Evolutionary conservation across 345 rosid genomes (phyloP).

Genomic region (Lenwebbia sp.): DNA sequence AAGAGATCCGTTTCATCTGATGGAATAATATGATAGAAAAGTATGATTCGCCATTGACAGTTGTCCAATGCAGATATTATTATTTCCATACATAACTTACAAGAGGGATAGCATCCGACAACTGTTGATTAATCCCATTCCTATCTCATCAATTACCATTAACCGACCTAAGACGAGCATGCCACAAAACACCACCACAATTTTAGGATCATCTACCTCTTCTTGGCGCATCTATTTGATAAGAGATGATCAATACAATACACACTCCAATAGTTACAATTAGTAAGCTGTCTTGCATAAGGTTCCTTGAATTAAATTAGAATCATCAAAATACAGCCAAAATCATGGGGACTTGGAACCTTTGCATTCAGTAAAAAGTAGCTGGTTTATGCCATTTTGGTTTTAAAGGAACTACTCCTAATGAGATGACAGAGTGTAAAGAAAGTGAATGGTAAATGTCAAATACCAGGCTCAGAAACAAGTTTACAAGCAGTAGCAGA

Average conservation of each 20-base stretch:
- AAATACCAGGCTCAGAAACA: not conserved
- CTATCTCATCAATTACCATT: not conserved
- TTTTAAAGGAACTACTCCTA: not conserved
- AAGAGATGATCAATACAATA: not conserved
- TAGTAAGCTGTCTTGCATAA: rapidly evolving
- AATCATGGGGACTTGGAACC: not conserved
- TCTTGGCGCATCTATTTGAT: not conserved
- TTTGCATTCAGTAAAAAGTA: not conserved
- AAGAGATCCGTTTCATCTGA: not conserved
- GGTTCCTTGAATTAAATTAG: not conserved
- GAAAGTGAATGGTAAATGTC: not conserved
- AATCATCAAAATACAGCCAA: not conserved
- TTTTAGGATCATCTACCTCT: not conserved
- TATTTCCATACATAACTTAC: not conserved
- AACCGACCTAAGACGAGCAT: not conserved
- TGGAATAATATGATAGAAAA: not conserved
- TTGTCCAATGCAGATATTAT: not conserved
- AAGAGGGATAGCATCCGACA: not conserved
- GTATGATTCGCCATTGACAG: not conserved
- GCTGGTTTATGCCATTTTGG: not conserved
- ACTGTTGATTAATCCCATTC: not conserved
- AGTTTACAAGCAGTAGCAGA: not conserved
- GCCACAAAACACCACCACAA: not conserved
- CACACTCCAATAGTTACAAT: not conserved
- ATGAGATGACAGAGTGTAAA: not conserved